Conservation (phyloP, 495 filamentous ascomycete species). For the Hypoxylon lenormandii region DNA sequence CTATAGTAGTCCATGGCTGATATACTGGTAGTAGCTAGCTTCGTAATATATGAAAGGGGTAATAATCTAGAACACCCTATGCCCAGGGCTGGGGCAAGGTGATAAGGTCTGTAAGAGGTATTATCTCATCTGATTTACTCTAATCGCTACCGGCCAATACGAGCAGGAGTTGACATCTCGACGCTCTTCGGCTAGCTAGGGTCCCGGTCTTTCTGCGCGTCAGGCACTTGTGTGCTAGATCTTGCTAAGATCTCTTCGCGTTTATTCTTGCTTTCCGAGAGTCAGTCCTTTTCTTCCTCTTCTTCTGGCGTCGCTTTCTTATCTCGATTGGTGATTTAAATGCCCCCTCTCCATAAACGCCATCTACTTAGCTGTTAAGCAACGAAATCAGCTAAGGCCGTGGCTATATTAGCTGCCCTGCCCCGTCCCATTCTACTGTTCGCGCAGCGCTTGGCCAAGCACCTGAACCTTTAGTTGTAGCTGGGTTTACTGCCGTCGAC, state of each 20-base stretch:
- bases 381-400: not conserved
- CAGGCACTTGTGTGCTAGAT: slow-evolving; percentile 14
- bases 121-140: slow-evolving; percentile 40
- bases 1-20: too few species aligned
- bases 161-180: slow-evolving; percentile 26
- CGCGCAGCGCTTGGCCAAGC: not conserved
- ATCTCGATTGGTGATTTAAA: not conserved
- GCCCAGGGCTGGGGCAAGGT: slow-evolving; percentile 14
- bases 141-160: slow-evolving; percentile 24
- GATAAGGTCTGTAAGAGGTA: slow-evolving; percentile 37
- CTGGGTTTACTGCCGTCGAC: not conserved
- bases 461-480: not conserved
- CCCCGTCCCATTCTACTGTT: not conserved
- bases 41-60: too few species aligned
- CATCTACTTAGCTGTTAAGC: not conserved
- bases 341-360: not conserved
- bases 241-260: slow-evolving; percentile 1
- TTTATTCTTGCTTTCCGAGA: slow-evolving; percentile 1
- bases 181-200: slow-evolving; percentile 13
- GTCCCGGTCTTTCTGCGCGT: not conserved
- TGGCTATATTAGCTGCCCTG: not conserved
- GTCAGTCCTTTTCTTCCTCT: not conserved
- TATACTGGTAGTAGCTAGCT: too few species aligned
- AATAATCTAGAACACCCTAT: slow-evolving; percentile 23
- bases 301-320: not conserved